Percentiles rank a stretch among this genome's conserved stretches.
Evolutionary conservation across 257 asterid genomes (phyloP).

Genomic region (Solanum habrochaites): DNA sequence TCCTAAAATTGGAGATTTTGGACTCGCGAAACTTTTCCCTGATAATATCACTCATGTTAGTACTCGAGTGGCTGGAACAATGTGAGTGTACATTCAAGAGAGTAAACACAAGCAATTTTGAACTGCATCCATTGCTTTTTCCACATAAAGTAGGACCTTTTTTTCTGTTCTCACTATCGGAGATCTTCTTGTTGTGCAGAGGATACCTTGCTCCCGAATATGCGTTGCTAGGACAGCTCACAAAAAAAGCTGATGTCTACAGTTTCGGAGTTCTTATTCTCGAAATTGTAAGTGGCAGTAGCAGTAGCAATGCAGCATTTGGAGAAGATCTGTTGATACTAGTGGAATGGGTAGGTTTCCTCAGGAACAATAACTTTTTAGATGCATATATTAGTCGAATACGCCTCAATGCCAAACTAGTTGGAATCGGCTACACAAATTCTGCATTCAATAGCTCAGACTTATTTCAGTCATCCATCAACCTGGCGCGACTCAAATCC

Average conservation of each 20-base stretch:
- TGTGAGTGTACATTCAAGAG: slow-evolving; percentile 34
- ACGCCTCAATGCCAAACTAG: neutral
- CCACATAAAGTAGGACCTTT: neutral
- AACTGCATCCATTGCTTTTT: neutral
- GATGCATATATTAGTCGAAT: neutral
- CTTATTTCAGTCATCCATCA: neutral
- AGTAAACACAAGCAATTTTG: neutral
- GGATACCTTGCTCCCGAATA: slow-evolving; percentile 85
- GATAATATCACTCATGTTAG: slow-evolving; percentile 83
- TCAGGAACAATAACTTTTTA: neutral
- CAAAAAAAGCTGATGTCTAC: slow-evolving; percentile 72
- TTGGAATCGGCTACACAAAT: neutral
- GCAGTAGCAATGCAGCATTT: slow-evolving; percentile 57
- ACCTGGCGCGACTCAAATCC: neutral
- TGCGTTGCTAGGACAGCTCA: slow-evolving; percentile 59
- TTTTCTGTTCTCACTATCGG: neutral
- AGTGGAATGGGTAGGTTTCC: slow-evolving; percentile 60
- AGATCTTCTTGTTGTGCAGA: slow-evolving; percentile 19
- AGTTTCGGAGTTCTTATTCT: slow-evolving; percentile 77
- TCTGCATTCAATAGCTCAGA: neutral
- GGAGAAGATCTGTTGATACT: slow-evolving; percentile 49
- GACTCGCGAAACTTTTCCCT: slow-evolving; percentile 82
- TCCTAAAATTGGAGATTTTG: slow-evolving; percentile 81
- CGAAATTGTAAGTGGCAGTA: slow-evolving; percentile 64
- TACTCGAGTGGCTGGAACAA: slow-evolving; percentile 89